phyloP scores from a whole-genome alignment of 768 basidiomycete genomes.

The Trametes cinnabarina region DNA sequence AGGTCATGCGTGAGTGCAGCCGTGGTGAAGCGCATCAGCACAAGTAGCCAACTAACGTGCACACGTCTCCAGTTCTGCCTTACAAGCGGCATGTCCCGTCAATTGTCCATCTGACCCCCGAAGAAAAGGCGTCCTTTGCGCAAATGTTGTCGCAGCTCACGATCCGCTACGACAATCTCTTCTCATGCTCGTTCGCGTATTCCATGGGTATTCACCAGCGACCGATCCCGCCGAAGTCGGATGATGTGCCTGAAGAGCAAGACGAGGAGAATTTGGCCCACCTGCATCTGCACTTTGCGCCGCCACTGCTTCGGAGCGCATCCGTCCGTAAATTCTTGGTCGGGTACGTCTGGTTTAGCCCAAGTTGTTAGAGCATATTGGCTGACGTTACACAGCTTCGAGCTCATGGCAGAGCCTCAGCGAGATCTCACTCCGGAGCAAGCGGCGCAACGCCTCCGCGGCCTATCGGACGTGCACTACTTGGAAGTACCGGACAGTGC shows the following conservation, averaged over 20 bases:
- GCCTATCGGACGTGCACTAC: conserved; percentile 61
- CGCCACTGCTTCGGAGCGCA: conserved; percentile 79
- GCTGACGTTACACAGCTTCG: conserved; percentile 52
- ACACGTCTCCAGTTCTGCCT: conserved; percentile 83
- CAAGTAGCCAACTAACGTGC: too few species aligned
- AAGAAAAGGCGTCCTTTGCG: conserved; percentile 66
- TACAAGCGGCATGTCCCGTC: conserved; percentile 77
- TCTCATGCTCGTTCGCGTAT: conserved; percentile 86
- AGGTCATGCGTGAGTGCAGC: conserved; percentile 57
- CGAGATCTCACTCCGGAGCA: conserved; percentile 88
- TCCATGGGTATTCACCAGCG: conserved; percentile 94
- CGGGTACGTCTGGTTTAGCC: conserved; percentile 51
- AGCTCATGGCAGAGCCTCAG: conserved; percentile 88
- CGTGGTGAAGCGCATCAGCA: too few species aligned
- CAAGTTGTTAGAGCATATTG: conserved; percentile 6
- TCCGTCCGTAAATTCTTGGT: conserved; percentile 87
- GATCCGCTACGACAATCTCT: conserved; percentile 74
- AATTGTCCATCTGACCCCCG: conserved; percentile 53
- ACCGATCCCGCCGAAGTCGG: conserved; percentile 47
- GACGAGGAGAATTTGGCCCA: conserved; percentile 62
- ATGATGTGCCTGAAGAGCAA: conserved; percentile 29
- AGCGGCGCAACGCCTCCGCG: conserved; percentile 67
- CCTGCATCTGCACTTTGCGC: conserved; percentile 83
- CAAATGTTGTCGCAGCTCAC: conserved; percentile 63
- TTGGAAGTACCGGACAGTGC: conserved; percentile 26